A percentile compares a stretch with the other conserved stretches of the same genome.
phyloP scores from a whole-genome alignment of 2,329 filamentous ascomycete genomes.

The Clonostachys sp. region DNA sequence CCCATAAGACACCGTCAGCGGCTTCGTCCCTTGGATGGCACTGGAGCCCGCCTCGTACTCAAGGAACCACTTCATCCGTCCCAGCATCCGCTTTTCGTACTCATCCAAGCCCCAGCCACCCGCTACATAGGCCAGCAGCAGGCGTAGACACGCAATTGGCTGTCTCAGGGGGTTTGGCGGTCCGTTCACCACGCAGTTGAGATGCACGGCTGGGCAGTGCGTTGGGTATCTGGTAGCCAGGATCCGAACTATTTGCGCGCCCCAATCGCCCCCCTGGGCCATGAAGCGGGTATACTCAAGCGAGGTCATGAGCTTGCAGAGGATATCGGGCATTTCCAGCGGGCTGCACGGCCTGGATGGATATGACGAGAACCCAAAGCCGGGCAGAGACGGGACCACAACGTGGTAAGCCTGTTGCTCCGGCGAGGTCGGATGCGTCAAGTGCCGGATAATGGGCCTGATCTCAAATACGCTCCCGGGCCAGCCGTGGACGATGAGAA shows the following conservation, averaged over 20 bases:
- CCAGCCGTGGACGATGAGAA: slow-evolving; percentile 37
- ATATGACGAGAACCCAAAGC: slow-evolving; percentile 34
- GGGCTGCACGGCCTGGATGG: slow-evolving; percentile 5
- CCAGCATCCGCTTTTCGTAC: slow-evolving; percentile 1
- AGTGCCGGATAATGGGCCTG: slow-evolving; percentile 21
- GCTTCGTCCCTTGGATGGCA: background rate
- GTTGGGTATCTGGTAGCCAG: background rate
- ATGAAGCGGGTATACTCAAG: slow-evolving; percentile 10
- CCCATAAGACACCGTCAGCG: background rate
- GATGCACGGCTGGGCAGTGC: background rate
- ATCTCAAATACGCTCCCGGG: slow-evolving; percentile 34
- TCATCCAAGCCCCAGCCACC: background rate
- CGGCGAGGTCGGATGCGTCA: slow-evolving; percentile 16
- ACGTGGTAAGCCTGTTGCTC: slow-evolving; percentile 35
- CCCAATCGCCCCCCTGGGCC: slow-evolving; percentile 2
- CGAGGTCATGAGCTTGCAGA: slow-evolving; percentile 8
- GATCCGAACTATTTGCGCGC: background rate
- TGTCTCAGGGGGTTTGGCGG: background rate
- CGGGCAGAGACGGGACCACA: slow-evolving; percentile 36
- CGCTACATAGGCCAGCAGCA: background rate
- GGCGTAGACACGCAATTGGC: background rate
- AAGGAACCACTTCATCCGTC: background rate
- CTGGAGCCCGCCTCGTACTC: background rate
- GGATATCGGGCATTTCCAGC: slow-evolving; percentile 4
- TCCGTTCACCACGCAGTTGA: background rate